Evolutionary conservation across 164 flowering plant species (phyloP), one percentile per base, ranked within the genome.

Genomic region (Cinnamomum chago): DNA sequence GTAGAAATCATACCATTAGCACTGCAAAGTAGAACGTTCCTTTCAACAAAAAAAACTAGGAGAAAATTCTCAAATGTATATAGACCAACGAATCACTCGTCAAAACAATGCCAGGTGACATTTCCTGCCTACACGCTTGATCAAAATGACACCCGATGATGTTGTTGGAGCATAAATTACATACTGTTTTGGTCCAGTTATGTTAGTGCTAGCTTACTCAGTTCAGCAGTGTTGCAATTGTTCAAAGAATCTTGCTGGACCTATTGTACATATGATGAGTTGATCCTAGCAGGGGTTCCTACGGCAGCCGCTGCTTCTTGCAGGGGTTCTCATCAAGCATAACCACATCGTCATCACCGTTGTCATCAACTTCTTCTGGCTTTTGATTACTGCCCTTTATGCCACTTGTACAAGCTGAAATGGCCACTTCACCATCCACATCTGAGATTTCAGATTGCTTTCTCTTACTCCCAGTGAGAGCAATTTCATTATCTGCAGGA

Each of bases 391-490:
- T 35, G 7, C 47, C 47, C 47, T 35, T 35, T 5, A 35, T 35
- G 47, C 47, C 47, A 35, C 47, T 35, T 35, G 47, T 35, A 22
- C 66, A 73, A 52, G 71, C 72, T 15, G 85, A 71, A 62, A 64
- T 15, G 47, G 47, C 47, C 68, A 18, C 72, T 33, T 73, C 27
- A 51, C 67, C 62, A 33, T 52, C 62, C 2, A 62, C 66, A 14
- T 79, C 58, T 2, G 85, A 76, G 73, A 75, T 76, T 40, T 87
- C 93, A 10, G 89, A 72, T 13, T 78, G 51, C 71, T 88, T 92
- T 80, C 98, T 84, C 80, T 92, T 92, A 84, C 81, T 84, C 50
- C 84, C 90, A 17, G 81, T 11, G 13, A 78, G 55, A 75, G 52
- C 67, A n/a, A 70, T 58, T 5, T 50, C 79, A 24, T 72, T 68